These are phyloP conservation scores for Cyclocybe aegerita DNA, from an alignment of 768 basidiomycete genomes.

Conservation along the genomic window DNA sequence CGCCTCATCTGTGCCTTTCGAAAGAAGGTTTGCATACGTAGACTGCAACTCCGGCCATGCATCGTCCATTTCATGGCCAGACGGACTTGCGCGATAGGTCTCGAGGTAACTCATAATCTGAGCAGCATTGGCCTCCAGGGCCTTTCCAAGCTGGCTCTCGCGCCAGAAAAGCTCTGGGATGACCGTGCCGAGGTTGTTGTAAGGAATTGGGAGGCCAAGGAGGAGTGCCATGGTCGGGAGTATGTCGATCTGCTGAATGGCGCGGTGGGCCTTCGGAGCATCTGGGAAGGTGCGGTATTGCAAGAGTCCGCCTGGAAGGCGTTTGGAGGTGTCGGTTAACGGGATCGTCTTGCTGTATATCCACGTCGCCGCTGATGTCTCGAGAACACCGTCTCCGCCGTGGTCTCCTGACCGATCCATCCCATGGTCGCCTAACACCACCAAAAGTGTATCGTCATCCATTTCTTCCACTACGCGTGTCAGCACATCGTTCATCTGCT, in stretches of 20 bases:
- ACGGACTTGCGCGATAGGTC: conserved; percentile 68
- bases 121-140: conserved; percentile 65
- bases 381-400: conserved; percentile 85
- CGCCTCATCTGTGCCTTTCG: conserved; percentile 22
- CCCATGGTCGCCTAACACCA: conserved; percentile 94
- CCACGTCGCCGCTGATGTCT: conserved; percentile 88
- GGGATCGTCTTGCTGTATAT: conserved; percentile 79
- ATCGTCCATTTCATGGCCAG: conserved; percentile 72
- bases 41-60: conserved; percentile 54
- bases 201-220: conserved; percentile 91
- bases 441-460: conserved; percentile 86
- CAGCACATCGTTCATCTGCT: conserved; percentile 86
- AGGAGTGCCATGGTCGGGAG: conserved; percentile 86
- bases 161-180: conserved; percentile 91
- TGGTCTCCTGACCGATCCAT: conserved; percentile 97
- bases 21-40: conserved; percentile 40
- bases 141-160: conserved; percentile 46
- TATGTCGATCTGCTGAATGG: conserved; percentile 91
- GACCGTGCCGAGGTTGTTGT: conserved; percentile 89
- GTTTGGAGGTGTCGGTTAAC: conserved; percentile 34
- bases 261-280: conserved; percentile 51
- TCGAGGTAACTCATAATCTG: conserved; percentile 80
- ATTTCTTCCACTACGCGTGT: conserved; percentile 66
- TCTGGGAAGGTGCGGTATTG: conserved; percentile 60
- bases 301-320: conserved; percentile 51